Conservation (phyloP, 23 red algal species). For the Gracilaria vermiculophylla region DNA sequence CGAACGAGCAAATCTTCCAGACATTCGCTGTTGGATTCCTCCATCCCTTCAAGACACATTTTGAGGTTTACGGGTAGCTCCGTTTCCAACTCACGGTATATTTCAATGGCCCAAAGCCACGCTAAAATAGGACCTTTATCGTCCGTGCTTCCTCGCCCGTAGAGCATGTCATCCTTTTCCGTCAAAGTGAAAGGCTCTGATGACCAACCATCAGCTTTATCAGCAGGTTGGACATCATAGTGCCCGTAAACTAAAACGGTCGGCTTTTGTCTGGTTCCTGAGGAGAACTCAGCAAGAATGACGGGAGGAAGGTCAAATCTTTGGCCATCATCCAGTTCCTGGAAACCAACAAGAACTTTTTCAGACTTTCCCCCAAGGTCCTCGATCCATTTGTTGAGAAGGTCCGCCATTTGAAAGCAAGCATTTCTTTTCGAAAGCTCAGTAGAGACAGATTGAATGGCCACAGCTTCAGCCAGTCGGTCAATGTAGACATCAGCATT, state of each 20-base stretch:
- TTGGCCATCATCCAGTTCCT: slow-evolving; percentile 57
- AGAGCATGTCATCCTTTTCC: slow-evolving; percentile 63
- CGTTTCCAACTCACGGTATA: slow-evolving; percentile 43
- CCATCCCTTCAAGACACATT: slow-evolving; percentile 77
- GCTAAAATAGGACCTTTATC: slow-evolving; percentile 75
- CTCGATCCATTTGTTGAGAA: slow-evolving; percentile 54
- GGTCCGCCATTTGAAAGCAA: slow-evolving; percentile 61
- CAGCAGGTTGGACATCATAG: slow-evolving; percentile 88
- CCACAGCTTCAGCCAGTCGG: slow-evolving; percentile 48
- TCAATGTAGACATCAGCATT: slow-evolving; percentile 31
- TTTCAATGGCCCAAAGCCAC: slow-evolving; percentile 80
- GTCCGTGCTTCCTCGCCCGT: slow-evolving; percentile 73
- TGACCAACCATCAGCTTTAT: slow-evolving; percentile 63
- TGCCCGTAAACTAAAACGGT: slow-evolving; percentile 87
- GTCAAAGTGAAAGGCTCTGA: slow-evolving; percentile 65
- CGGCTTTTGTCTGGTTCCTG: slow-evolving; percentile 12
- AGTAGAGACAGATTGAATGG: slow-evolving; percentile 62
- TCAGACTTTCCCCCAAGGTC: slow-evolving; percentile 50
- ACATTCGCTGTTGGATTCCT: slow-evolving; percentile 70
- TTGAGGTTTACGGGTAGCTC: slow-evolving; percentile 88
- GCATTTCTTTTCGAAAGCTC: slow-evolving; percentile 38
- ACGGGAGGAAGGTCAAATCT: slow-evolving; percentile 64
- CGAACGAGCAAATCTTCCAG: slow-evolving; percentile 63
- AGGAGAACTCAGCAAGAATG: slow-evolving; percentile 46
- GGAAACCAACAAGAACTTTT: slow-evolving; percentile 55